Conservation (phyloP, 2,329 filamentous ascomycete genomes). For the Lojkania enalia region DNA sequence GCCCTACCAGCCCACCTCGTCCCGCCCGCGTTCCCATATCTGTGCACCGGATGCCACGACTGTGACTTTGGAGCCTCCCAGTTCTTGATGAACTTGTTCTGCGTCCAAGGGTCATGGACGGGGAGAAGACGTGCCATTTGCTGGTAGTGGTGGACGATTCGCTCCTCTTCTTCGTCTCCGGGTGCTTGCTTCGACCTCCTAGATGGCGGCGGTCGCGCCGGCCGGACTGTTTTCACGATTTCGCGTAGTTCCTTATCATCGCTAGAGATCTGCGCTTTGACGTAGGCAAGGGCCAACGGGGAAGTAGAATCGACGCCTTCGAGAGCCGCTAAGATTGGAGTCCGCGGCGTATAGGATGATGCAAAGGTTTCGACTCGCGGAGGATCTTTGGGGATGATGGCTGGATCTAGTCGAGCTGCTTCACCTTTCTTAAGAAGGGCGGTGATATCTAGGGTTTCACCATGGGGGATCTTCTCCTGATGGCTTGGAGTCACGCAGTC, state of each 20-base stretch:
- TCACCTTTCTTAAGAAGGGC: slow-evolving; percentile 75
- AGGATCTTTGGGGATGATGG: slow-evolving; percentile 59
- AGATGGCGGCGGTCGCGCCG: slow-evolving; percentile 11
- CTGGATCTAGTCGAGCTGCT: slow-evolving; percentile 69
- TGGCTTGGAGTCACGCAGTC: slow-evolving; percentile 93
- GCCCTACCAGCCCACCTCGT: too few relatives aligned
- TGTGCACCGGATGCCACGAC: too few relatives aligned
- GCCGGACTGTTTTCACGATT: slow-evolving; percentile 62
- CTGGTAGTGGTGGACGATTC: slow-evolving; percentile 25
- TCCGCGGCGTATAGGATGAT: slow-evolving; percentile 73
- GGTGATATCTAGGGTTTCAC: slow-evolving; percentile 83
- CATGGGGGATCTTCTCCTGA: slow-evolving; percentile 73
- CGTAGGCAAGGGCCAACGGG: slow-evolving; percentile 59
- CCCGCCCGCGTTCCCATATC: too few relatives aligned
- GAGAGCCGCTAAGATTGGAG: slow-evolving; percentile 78
- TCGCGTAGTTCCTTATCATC: slow-evolving; percentile 73
- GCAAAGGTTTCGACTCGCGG: slow-evolving; percentile 64
- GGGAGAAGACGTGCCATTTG: slow-evolving; percentile 33
- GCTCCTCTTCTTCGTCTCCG: slow-evolving; percentile 13
- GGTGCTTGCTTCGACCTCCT: slow-evolving; percentile 2
- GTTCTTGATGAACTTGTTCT: slow-evolving; percentile 17
- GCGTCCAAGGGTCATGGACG: slow-evolving; percentile 29
- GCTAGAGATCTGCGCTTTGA: slow-evolving; percentile 81
- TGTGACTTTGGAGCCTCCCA: too few relatives aligned
- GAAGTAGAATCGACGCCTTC: slow-evolving; percentile 45